Evolutionary conservation across 768 basidiomycete genomes (phyloP).

Genomic region (Mycena belliarum): DNA sequence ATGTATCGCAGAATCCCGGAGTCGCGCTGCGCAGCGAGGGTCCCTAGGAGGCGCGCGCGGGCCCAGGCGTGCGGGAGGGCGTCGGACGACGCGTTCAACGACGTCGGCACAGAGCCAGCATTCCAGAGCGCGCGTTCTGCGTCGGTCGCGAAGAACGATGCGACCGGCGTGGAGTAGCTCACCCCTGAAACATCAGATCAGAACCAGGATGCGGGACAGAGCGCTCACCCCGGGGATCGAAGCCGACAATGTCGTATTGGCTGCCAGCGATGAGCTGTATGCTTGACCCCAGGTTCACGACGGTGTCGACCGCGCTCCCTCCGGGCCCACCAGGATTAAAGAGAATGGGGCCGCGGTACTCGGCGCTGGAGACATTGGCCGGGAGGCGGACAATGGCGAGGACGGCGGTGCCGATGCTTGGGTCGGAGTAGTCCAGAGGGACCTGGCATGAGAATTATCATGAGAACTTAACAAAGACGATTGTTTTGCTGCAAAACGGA

Average conservation of each 20-base stretch:
- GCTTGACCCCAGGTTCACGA: neutral
- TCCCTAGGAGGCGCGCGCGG: slow-evolving; percentile 30
- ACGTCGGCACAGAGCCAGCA: neutral
- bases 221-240: slow-evolving; percentile 2
- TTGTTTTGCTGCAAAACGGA: neutral
- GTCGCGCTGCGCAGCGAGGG: slow-evolving; percentile 35
- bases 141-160: slow-evolving; percentile 11
- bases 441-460: too few species aligned
- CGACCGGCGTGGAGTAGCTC: slow-evolving; percentile 4
- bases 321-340: neutral
- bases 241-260: slow-evolving; percentile 6
- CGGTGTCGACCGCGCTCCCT: neutral
- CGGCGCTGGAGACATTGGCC: neutral
- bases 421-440: neutral
- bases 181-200: neutral
- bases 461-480: neutral
- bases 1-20: slow-evolving; percentile 31
- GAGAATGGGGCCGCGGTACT: neutral
- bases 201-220: too few species aligned
- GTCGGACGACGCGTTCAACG: slow-evolving; percentile 28
- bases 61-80: slow-evolving; percentile 35
- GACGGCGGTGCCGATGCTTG: neutral
- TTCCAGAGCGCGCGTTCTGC: slow-evolving; percentile 19
- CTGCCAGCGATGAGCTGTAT: neutral
- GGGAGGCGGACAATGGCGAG: neutral